These are phyloP conservation scores for Euptelea pleiosperma DNA, from an alignment of 164 flowering plant species.

Conservation along the genomic window DNA sequence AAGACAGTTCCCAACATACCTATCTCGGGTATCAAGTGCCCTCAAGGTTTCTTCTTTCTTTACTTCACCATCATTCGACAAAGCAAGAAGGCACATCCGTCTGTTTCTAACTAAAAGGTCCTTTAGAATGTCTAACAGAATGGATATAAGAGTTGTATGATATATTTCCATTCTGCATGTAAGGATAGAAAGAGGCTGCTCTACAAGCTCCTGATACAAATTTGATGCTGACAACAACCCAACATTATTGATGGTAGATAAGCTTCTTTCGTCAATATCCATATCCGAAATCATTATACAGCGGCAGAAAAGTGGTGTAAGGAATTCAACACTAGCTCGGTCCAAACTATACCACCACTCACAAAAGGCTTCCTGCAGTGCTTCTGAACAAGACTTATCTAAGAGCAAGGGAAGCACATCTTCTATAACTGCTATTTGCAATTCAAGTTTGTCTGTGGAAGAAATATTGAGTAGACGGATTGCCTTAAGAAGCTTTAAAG, in stretches of 20 bases:
- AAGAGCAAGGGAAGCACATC: conserved; percentile 8
- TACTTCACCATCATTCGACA: not conserved
- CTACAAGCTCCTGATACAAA: conserved; percentile 11
- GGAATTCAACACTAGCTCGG: conserved; percentile 4
- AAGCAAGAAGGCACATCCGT: conserved; percentile 11
- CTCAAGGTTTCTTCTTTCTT: conserved; percentile 8
- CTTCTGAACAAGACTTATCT: conserved; percentile 4
- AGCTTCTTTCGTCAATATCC: conserved; percentile 7
- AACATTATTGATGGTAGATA: not conserved
- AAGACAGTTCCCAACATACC: conserved; percentile 7
- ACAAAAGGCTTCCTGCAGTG: conserved; percentile 10
- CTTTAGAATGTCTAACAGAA: conserved; percentile 9
- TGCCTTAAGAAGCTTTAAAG: conserved; percentile 7
- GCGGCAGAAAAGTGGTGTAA: conserved; percentile 5
- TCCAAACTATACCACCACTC: conserved; percentile 14
- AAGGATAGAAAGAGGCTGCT: conserved; percentile 10
- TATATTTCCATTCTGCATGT: conserved; percentile 12
- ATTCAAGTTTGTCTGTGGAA: conserved; percentile 6
- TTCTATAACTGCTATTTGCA: conserved; percentile 10
- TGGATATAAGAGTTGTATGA: conserved; percentile 9
- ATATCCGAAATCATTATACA: not conserved
- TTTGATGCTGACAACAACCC: conserved; percentile 3
- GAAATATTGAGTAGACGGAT: not conserved
- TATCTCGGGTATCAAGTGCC: conserved; percentile 13
- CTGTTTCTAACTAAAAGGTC: conserved; percentile 12